Evolutionary conservation across 495 filamentous ascomycete species (phyloP).

Genomic region (Paragyromitra xinjiangensis): DNA sequence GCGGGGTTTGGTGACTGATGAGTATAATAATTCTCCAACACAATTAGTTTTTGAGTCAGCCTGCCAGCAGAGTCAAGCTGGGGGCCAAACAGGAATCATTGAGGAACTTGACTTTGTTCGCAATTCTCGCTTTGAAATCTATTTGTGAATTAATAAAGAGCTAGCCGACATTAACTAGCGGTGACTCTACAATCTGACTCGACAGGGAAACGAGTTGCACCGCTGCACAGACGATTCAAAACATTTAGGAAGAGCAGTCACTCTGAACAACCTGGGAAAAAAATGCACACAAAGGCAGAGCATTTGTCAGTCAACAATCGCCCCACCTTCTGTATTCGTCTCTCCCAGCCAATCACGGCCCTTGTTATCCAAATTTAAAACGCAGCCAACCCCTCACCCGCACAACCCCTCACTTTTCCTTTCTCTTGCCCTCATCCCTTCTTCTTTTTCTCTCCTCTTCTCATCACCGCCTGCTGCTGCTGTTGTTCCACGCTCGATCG

Average conservation of each 20-base stretch:
- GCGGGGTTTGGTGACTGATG: conserved; percentile 28
- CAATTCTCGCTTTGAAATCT: neutral
- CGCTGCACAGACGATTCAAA: conserved; percentile 2
- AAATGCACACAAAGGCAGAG: conserved; percentile 41
- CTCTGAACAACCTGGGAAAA: conserved; percentile 38
- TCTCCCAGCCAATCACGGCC: conserved; percentile 30
- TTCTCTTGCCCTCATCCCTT: conserved; percentile 48
- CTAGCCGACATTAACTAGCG: neutral
- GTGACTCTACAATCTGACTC: conserved; percentile 37
- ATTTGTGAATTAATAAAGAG: neutral
- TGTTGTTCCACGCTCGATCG: conserved; percentile 48
- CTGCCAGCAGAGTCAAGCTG: conserved; percentile 1
- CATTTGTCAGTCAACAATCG: conserved; percentile 46
- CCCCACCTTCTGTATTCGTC: conserved; percentile 13
- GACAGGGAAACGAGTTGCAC: conserved; percentile 29
- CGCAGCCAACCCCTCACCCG: conserved; percentile 47
- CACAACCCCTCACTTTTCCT: conserved; percentile 54
- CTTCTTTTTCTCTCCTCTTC: conserved; percentile 55
- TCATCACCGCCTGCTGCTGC: conserved; percentile 41
- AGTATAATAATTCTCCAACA: conserved; percentile 15
- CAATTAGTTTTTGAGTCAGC: neutral
- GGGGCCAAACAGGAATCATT: neutral
- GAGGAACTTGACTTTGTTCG: neutral
- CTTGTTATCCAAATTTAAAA: conserved; percentile 44
- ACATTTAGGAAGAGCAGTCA: conserved; percentile 50